Conservation (phyloP, 768 basidiomycete genomes). For the Ramaria sp. region DNA sequence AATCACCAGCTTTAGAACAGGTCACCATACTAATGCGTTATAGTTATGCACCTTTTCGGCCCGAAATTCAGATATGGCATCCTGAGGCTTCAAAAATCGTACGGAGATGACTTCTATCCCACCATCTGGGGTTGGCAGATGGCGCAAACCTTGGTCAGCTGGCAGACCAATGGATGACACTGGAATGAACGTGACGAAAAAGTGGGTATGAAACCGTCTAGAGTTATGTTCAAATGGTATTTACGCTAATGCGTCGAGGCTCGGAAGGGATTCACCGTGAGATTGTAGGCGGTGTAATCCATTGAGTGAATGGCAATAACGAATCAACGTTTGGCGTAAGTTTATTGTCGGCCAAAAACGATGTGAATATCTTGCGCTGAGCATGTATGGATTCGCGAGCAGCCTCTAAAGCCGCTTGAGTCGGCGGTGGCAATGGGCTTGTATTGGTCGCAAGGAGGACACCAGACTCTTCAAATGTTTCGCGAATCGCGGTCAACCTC, state of each 20-base stretch:
- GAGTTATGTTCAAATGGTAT: background rate
- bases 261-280: slow-evolving; percentile 32
- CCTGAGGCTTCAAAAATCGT: slow-evolving; percentile 49
- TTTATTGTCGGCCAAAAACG: slow-evolving; percentile 38
- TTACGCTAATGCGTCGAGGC: background rate
- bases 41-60: slow-evolving; percentile 22
- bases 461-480: slow-evolving; percentile 72
- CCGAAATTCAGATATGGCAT: slow-evolving; percentile 42
- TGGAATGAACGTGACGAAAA: slow-evolving; percentile 53
- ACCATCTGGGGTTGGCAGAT: slow-evolving; percentile 60
- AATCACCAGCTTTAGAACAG: background rate
- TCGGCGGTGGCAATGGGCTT: slow-evolving; percentile 11
- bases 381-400: slow-evolving; percentile 49
- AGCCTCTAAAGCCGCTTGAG: slow-evolving; percentile 35
- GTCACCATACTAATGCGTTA: background rate
- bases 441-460: slow-evolving; percentile 42
- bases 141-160: slow-evolving; percentile 38
- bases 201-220: slow-evolving; percentile 65
- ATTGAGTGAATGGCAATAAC: slow-evolving; percentile 62
- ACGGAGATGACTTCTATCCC: slow-evolving; percentile 60
- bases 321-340: slow-evolving; percentile 35
- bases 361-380: slow-evolving; percentile 36
- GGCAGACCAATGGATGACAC: slow-evolving; percentile 37
- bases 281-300: slow-evolving; percentile 53
- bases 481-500: slow-evolving; percentile 54